These are phyloP conservation scores for Fraxinus quadrangulata DNA, from an alignment of 257 asterid genomes.

Conservation along the genomic window DNA sequence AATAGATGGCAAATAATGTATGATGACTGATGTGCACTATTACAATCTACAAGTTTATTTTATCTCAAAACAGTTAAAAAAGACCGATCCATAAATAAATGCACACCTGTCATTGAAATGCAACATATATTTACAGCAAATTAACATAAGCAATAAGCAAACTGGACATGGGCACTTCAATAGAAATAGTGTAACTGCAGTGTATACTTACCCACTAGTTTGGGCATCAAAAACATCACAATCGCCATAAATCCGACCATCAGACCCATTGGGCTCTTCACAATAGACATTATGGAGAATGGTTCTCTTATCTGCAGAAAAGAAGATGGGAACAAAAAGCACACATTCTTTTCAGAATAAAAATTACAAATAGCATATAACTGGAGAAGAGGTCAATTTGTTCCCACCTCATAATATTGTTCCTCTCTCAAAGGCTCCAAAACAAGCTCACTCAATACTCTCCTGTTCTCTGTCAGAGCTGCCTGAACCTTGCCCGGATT, in stretches of 20 bases:
- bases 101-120: not conserved
- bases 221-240: slow-evolving; percentile 97
- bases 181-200: not conserved
- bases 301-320: slow-evolving; percentile 82
- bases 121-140: slow-evolving; percentile 12
- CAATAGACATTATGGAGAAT: slow-evolving; percentile 63
- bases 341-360: too few species aligned
- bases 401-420: slow-evolving; percentile 80
- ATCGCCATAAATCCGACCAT: slow-evolving; percentile 93
- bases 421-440: slow-evolving; percentile 93
- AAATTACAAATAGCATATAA: not conserved
- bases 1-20: not conserved
- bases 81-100: not conserved
- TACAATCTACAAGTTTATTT: not conserved
- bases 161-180: slow-evolving; percentile 14
- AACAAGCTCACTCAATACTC: slow-evolving; percentile 75
- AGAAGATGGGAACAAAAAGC: slow-evolving; percentile 10
- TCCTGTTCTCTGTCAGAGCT: slow-evolving; percentile 91
- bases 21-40: not conserved
- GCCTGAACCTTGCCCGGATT: slow-evolving; percentile 98
- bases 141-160: not conserved
- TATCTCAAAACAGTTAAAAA: not conserved
- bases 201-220: slow-evolving; percentile 78
- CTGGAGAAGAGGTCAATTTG: not conserved
- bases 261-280: slow-evolving; percentile 99